These are phyloP conservation scores for Fusarium cyanostomum DNA, from an alignment of 2,329 filamentous ascomycete genomes.

Conservation along the genomic window DNA sequence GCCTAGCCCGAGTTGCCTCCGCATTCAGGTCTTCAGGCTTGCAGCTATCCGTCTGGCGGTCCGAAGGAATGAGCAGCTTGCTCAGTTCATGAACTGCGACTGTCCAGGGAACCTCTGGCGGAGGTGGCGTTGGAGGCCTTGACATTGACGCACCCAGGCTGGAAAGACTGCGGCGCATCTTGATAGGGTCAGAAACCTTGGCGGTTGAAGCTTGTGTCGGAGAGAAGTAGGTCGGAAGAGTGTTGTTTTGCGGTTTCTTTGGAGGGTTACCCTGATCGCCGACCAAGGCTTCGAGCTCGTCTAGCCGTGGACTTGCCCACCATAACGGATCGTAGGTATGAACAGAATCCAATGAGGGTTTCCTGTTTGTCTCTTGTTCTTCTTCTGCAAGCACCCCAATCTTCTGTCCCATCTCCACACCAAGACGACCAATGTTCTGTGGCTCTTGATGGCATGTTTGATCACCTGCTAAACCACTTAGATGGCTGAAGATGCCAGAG, in stretches of 20 bases:
- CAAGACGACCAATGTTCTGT: slow-evolving; percentile 56
- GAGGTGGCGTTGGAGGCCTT: slow-evolving; percentile 69
- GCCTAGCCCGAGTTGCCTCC: slow-evolving; percentile 69
- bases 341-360: slow-evolving; percentile 38
- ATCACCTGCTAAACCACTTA: slow-evolving; percentile 79
- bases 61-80: slow-evolving; percentile 80
- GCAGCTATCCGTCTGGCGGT: slow-evolving; percentile 79
- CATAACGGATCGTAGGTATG: slow-evolving; percentile 72
- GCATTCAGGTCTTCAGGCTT: slow-evolving; percentile 80
- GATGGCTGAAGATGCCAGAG: slow-evolving; percentile 88
- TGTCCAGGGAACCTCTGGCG: slow-evolving; percentile 86
- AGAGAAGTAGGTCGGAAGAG: slow-evolving; percentile 79
- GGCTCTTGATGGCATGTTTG: slow-evolving; percentile 53
- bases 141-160: slow-evolving; percentile 55
- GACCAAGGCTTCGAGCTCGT: slow-evolving; percentile 72
- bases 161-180: slow-evolving; percentile 71
- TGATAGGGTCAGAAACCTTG: slow-evolving; percentile 76
- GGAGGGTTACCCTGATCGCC: slow-evolving; percentile 59
- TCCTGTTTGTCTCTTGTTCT: slow-evolving; percentile 24
- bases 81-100: slow-evolving; percentile 84
- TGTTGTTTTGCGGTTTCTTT: slow-evolving; percentile 64
- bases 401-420: slow-evolving; percentile 66
- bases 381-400: slow-evolving; percentile 53
- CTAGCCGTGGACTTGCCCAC: slow-evolving; percentile 75
- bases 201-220: slow-evolving; percentile 89